phyloP scores from a whole-genome alignment of 306 rosid genomes.

The Mimosa bimucronata region DNA sequence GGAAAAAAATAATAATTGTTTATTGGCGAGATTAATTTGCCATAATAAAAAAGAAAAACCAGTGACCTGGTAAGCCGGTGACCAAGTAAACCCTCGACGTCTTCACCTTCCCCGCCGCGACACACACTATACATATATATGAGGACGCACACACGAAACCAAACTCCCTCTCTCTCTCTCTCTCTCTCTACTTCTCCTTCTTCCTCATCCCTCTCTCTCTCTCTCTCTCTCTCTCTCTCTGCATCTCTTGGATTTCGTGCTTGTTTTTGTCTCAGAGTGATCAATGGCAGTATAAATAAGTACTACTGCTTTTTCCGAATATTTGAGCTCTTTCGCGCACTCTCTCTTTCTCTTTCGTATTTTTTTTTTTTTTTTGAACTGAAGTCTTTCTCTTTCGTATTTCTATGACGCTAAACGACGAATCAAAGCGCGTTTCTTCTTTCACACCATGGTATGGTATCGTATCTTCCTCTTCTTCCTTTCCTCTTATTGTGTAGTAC shows the following conservation, averaged over 20 bases:
- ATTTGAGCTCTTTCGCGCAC: not conserved
- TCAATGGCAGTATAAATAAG: not conserved
- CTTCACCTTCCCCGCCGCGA: not conserved
- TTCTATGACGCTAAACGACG: constrained; percentile 33
- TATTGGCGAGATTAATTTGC: not conserved
- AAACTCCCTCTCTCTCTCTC: not conserved
- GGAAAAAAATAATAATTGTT: not conserved
- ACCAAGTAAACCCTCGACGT: not conserved
- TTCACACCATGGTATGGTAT: not conserved
- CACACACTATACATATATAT: not conserved
- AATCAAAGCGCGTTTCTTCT: constrained; percentile 47
- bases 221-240: not conserved
- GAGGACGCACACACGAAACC: not conserved
- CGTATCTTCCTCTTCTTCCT: constrained; percentile 8
- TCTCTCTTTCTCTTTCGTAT: too few species aligned
- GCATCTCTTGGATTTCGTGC: not conserved
- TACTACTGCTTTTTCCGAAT: not conserved
- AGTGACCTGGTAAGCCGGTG: not conserved
- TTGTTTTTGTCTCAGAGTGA: not conserved
- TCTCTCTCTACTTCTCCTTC: too few species aligned
- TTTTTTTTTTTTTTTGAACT: too few species aligned
- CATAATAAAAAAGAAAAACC: not conserved
- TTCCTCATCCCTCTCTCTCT: not conserved
- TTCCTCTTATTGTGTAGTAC: not conserved
- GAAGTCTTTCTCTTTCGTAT: not conserved